Base-by-base conservation (phyloP, 257 asterid genomes). In the Solanum pinnatisectum region DNA sequence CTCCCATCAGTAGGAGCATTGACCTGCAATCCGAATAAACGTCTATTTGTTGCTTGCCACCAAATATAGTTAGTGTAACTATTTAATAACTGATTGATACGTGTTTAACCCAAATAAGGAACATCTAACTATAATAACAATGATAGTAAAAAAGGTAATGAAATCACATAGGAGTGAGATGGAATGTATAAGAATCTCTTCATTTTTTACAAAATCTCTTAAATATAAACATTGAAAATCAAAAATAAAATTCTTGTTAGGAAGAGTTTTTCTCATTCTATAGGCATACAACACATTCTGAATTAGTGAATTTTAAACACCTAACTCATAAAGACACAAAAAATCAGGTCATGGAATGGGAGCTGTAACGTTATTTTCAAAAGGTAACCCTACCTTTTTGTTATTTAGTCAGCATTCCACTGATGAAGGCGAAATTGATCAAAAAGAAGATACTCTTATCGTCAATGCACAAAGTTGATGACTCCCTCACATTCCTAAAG, bases 341-440 rank as follows among this genome's bases (percentile, higher is more conserved):
- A 33, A 27, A 71, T 32, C n/a, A 52, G 40, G 76, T 67, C 60
- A 11, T 46, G 85, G 40, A 12, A 73, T 40, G n/a, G 77, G 52
- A 32, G 85, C 20, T 63, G 86, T 87, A 5, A 77, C 32, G 86
- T 87, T 87, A 15, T 77, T 77, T 36, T 87, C 89, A 87, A 42
- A 4, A 32, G 39, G 42, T 63, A 77, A 63, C 79, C 68, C 78
- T 63, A 63, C 32, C 7, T 87, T 87, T 78, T 87, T 87, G 63
- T 87, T 22, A 25, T 70, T 60, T 70, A 20, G 68, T 52, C 44
- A 82, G 70, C 85, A 23, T 77, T 60, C 86, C 85, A 82, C 30
- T 60, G 27, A 52, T 87, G 86, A 87, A 40, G 70, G 79, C n/a
- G 20, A 37, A 49, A 87, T 67, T 46, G 20, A 13, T 49, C 9